Base-by-base conservation (phyloP, 2,329 filamentous ascomycete species). In the Trichoderma afroharzianum region DNA sequence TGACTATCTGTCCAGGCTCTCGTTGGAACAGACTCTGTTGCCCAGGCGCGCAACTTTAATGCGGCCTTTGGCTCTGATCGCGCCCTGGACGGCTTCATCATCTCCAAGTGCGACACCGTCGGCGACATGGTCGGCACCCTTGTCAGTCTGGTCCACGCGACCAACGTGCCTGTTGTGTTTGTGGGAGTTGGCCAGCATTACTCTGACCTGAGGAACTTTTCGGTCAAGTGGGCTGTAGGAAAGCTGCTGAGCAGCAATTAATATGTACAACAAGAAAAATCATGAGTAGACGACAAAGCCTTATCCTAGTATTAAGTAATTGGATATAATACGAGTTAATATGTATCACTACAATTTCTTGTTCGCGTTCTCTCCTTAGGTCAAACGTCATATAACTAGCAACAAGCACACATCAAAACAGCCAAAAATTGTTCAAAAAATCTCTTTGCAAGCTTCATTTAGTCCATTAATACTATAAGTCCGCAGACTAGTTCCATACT, bases 41-140 rank as follows among this genome's bases (percentile, higher is more conserved):
- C 94, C 62, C 96, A 99, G 83, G 96, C 97, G 4, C 89, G 95
- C 77, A 98, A 98, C 83, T 99, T 99, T 85, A 98, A 98, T 79
- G 90, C 91, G 47, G 93, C 93, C 2, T 98, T 99, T 82, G 97
- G 96, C 36, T 86, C 89, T 6, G 91, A 90, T 15, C 87, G 95
- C 71, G 88, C 89, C 32, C 87, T 99, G 47, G 97, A 99, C 82
- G 96, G 96, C 6, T 99, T 99, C 82, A 97, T 99, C 79, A 98
- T 99, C 77, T 95, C 92, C 73, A 99, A 99, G 83, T 98, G 96
- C 81, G 96, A 99, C 83, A 99, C 96, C 0, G 97, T 99, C 47
- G 97, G 96, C n/a, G 95, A 98, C 83, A 98, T 98, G 95, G 94
- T 98, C 57, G 94, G 88, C 76, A 98, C 95, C 3, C 85, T 99